Conservation (phyloP, 83 land plant species). For the Thuja plicata region DNA sequence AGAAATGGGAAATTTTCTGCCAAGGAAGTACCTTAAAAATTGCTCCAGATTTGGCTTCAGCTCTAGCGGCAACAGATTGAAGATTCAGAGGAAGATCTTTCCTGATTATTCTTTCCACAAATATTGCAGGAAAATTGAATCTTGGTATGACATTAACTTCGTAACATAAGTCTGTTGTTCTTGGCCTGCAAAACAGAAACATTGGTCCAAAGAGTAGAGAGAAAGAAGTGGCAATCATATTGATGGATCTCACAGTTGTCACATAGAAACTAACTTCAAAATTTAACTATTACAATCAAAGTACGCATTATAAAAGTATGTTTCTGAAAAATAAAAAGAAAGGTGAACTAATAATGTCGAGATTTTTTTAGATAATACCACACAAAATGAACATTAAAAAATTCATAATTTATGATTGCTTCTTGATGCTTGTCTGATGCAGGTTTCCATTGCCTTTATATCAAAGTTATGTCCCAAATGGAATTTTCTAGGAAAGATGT, state of each 20-base stretch:
- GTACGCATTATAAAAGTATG: background rate
- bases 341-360: background rate
- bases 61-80: slow-evolving; percentile 78
- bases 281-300: background rate
- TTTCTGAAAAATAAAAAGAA: background rate
- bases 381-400: background rate
- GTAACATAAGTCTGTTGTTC: slow-evolving; percentile 63
- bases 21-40: slow-evolving; percentile 12
- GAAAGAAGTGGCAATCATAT: background rate
- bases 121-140: slow-evolving; percentile 85
- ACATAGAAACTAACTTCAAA: background rate
- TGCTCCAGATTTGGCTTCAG: slow-evolving; percentile 51
- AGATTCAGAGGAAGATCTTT: slow-evolving; percentile 96
- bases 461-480: background rate
- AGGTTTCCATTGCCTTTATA: background rate
- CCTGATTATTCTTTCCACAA: slow-evolving; percentile 82
- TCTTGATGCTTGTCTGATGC: background rate
- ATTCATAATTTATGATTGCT: background rate
- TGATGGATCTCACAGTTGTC: background rate
- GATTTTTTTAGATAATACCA: background rate
- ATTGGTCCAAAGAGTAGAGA: background rate
- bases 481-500: background rate
- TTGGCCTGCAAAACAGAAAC: slow-evolving; percentile 51
- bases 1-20: background rate
- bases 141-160: slow-evolving; percentile 94